Percentiles rank a stretch among this genome's conserved stretches.
Conservation (phyloP, 2,329 filamentous ascomycete species). For the Epichloe gansuensis region DNA sequence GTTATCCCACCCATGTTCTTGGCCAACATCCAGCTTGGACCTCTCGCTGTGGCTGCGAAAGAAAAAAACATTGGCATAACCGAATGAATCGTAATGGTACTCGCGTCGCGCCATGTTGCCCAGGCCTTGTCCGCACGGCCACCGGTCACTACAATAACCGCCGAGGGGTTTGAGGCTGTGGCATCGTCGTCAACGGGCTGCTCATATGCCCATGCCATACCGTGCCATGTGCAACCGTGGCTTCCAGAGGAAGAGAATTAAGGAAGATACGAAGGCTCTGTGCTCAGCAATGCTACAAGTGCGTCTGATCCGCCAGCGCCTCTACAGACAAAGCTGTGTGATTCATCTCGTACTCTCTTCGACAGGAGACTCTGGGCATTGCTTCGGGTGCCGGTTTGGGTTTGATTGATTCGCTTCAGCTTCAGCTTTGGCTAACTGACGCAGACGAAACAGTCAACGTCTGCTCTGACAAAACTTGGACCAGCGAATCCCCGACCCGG, state of each 20-base stretch:
- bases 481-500: not conserved
- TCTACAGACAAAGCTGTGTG: not conserved
- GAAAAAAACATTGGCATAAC: too few relatives aligned
- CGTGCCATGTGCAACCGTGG: not conserved
- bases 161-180: not conserved
- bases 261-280: not conserved
- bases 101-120: not conserved
- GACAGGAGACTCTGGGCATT: too few relatives aligned
- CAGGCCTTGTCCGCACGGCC: not conserved
- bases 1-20: not conserved
- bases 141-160: not conserved
- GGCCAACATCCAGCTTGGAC: not conserved
- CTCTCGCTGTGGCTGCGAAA: not conserved
- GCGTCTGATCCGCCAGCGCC: not conserved
- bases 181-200: not conserved
- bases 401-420: too few relatives aligned
- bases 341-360: not conserved
- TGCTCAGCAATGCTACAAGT: not conserved
- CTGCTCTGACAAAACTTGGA: not conserved
- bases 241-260: not conserved
- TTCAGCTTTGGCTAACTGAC: not conserved
- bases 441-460: not conserved
- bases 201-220: not conserved
- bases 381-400: too few relatives aligned
- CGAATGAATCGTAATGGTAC: not conserved